phyloP scores from a whole-genome alignment of 345 rosid genomes.

The Salix suchowensis region DNA sequence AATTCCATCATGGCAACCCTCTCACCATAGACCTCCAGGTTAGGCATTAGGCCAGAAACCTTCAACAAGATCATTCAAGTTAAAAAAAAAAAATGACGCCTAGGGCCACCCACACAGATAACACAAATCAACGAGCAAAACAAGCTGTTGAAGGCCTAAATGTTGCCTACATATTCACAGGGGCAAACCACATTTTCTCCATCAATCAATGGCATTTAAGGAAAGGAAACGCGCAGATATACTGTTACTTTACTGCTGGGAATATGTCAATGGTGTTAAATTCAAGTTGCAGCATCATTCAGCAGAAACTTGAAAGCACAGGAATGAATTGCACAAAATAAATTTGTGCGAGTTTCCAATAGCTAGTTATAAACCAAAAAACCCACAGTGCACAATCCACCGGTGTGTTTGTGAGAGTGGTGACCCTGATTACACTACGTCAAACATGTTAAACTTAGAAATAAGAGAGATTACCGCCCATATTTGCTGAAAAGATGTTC shows the following conservation, averaged over 20 bases:
- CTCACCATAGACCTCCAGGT: conserved; percentile 95
- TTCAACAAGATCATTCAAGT: conserved; percentile 97
- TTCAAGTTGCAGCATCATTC: background rate
- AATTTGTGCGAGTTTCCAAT: background rate
- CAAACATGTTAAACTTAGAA: background rate
- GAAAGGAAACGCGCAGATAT: background rate
- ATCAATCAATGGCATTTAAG: conserved; percentile 3
- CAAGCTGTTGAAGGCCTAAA: conserved; percentile 13
- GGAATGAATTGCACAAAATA: background rate
- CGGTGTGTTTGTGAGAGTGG: background rate
- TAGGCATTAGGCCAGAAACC: conserved; percentile 86
- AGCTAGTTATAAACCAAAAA: background rate
- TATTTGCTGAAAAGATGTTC: conserved; percentile 71
- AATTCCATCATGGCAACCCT: conserved; percentile 65
- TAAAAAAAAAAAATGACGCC: conserved; percentile 35
- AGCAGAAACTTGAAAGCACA: background rate
- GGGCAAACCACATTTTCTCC: conserved; percentile 4
- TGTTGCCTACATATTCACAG: conserved; percentile 1
- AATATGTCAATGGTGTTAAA: background rate
- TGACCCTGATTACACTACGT: background rate
- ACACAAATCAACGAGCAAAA: conserved; percentile 32
- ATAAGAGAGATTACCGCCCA: conserved; percentile 46
- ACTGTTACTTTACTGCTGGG: background rate
- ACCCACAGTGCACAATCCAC: background rate
- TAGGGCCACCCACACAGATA: conserved; percentile 35